Conservation (phyloP, 2,329 filamentous ascomycete genomes). For the Botrytis byssoidea region DNA sequence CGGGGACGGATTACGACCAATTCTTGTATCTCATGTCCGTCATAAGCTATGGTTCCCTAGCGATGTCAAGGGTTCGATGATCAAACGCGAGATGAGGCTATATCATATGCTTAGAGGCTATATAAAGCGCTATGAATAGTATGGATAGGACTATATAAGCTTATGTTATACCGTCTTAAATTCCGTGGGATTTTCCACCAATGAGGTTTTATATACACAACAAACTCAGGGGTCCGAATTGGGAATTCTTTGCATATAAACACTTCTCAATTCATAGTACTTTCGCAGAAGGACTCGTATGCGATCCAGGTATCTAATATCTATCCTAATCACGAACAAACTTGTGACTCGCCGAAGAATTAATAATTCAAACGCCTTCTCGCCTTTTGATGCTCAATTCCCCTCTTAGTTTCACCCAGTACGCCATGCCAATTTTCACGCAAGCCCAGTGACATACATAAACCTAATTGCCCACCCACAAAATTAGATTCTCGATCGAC, state of each 20-base stretch:
- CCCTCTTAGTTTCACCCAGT: not conserved
- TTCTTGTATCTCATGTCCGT: not conserved
- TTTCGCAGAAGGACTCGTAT: not conserved
- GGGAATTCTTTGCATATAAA: not conserved
- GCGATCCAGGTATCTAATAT: not conserved
- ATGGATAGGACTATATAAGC: not conserved
- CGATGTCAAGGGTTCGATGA: not conserved
- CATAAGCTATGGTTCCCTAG: not conserved
- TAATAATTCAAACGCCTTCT: not conserved
- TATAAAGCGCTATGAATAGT: not conserved
- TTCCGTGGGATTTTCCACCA: not conserved
- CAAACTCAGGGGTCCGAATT: not conserved
- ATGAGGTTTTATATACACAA: not conserved
- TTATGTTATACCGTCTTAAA: not conserved
- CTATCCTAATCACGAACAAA: not conserved
- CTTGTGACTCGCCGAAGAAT: too few species aligned
- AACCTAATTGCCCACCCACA: not conserved
- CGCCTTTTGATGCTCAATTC: slow-evolving; percentile 8
- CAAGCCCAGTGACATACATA: not conserved
- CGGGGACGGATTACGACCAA: not conserved
- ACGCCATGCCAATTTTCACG: slow-evolving; percentile 6
- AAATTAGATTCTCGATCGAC: not conserved
- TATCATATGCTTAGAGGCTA: not conserved
- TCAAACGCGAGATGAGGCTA: not conserved
- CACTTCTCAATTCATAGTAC: not conserved